Percentiles rank a stretch among this genome's conserved stretches.
Conservation (phyloP, 2,329 filamentous ascomycete species). For the Fusarium goolgardi region DNA sequence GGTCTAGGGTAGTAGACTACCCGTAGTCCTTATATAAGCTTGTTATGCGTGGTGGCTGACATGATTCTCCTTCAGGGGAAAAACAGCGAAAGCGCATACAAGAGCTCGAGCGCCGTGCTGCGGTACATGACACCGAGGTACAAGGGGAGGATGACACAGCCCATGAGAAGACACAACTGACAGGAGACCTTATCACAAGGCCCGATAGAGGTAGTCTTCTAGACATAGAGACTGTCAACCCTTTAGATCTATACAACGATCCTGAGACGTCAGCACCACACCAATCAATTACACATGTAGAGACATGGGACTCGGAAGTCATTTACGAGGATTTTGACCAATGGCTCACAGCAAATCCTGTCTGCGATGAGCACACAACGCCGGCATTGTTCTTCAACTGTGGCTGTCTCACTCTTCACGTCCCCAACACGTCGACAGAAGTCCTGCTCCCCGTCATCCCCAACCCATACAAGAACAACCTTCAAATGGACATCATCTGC, state of each 20-base stretch:
- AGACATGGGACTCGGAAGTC: conserved; percentile 1
- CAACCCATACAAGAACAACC: conserved; percentile 42
- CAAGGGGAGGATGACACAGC: not conserved
- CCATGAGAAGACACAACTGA: not conserved
- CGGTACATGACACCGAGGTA: not conserved
- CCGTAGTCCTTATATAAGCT: conserved; percentile 4
- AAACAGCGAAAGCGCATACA: conserved; percentile 46
- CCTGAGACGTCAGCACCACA: conserved; percentile 7
- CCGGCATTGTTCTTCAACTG: conserved; percentile 43
- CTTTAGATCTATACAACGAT: conserved; percentile 27
- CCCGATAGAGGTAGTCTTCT: not conserved
- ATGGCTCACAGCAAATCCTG: conserved; percentile 26
- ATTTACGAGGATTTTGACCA: conserved; percentile 30
- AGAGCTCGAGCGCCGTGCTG: conserved; percentile 45
- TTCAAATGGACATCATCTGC: conserved; percentile 46
- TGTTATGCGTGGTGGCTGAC: conserved; percentile 34
- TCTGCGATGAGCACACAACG: conserved; percentile 8
- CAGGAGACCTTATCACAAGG: not conserved
- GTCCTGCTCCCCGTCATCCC: conserved; percentile 44
- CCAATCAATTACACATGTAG: conserved; percentile 11
- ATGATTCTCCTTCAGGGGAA: conserved; percentile 45
- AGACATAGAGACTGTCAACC: conserved; percentile 34
- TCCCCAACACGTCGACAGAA: conserved; percentile 34
- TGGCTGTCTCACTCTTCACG: conserved; percentile 43
- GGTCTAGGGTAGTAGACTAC: not conserved